phyloP scores from a whole-genome alignment of 495 filamentous ascomycete species.

The Penicillium dipodomyicola region DNA sequence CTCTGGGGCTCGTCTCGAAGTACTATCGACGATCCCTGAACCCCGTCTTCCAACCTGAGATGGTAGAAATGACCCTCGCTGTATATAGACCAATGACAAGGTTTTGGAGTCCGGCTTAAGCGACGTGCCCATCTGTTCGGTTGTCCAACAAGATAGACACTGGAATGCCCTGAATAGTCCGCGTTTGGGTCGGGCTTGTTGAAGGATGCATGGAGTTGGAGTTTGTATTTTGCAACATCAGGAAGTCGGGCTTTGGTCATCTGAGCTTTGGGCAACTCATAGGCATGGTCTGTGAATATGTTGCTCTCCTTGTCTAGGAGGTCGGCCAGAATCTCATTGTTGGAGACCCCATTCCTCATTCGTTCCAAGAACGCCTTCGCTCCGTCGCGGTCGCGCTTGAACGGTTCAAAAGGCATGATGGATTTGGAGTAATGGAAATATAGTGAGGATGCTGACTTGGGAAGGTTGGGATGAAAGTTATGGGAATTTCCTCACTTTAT shows the following conservation, averaged over 20 bases:
- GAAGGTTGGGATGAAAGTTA: neutral
- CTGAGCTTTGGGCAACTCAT: neutral
- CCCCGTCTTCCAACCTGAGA: neutral
- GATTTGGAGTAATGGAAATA: neutral
- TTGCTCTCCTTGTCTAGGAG: neutral
- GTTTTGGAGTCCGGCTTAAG: neutral
- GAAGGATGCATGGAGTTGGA: neutral
- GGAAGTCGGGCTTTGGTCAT: neutral
- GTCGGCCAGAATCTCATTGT: neutral
- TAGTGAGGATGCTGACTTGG: neutral
- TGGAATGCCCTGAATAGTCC: neutral
- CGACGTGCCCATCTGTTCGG: neutral
- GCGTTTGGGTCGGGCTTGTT: neutral
- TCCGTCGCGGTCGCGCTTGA: neutral
- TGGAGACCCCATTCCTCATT: neutral
- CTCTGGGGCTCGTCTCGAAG: neutral
- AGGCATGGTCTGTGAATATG: neutral
- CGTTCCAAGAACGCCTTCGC: neutral
- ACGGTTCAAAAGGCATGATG: neutral
- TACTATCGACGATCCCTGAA: neutral
- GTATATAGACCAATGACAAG: neutral
- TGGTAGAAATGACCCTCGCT: neutral
- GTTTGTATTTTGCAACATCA: neutral
- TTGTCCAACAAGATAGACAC: neutral
- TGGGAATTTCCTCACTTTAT: neutral